Conservation (phyloP, 2,329 filamentous ascomycete species). For the Trematosphaeria pertusa region DNA sequence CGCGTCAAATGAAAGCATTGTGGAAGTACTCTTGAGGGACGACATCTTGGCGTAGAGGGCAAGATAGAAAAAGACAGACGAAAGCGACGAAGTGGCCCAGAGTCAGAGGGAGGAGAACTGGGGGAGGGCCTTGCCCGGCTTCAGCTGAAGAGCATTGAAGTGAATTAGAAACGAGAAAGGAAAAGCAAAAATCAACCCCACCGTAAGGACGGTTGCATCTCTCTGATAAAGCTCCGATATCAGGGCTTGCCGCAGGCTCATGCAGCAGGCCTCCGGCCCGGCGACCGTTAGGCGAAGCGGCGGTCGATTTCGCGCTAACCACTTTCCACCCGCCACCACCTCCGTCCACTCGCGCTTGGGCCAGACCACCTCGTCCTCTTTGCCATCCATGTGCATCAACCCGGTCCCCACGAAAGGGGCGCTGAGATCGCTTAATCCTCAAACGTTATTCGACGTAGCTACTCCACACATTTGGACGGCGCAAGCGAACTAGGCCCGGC, state of each 20-base stretch:
- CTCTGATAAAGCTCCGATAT: conserved; percentile 13
- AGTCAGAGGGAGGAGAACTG: too few species aligned
- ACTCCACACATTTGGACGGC: conserved; percentile 5
- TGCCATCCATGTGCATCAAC: neutral
- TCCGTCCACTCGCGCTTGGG: neutral
- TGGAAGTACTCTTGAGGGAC: conserved; percentile 13
- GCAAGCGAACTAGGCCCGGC: conserved; percentile 2
- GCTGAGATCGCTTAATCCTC: conserved; percentile 15
- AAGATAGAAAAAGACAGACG: too few species aligned
- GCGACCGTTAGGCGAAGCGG: conserved; percentile 18
- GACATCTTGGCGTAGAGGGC: conserved; percentile 9
- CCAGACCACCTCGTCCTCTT: neutral
- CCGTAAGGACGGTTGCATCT: conserved; percentile 2
- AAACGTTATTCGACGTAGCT: conserved; percentile 13
- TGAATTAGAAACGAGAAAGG: conserved; percentile 1
- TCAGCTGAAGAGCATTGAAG: neutral
- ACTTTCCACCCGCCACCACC: neutral
- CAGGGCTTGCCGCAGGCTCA: conserved; percentile 6
- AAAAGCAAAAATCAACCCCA: conserved; percentile 3
- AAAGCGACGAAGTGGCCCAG: too few species aligned
- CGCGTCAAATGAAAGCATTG: conserved; percentile 36
- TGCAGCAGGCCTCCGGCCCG: conserved; percentile 25
- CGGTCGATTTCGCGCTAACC: neutral
- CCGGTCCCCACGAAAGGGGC: conserved; percentile 8
- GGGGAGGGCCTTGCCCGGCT: too few species aligned